phyloP scores from a whole-genome alignment of 768 basidiomycete species.

The Coprinopsis sp. region DNA sequence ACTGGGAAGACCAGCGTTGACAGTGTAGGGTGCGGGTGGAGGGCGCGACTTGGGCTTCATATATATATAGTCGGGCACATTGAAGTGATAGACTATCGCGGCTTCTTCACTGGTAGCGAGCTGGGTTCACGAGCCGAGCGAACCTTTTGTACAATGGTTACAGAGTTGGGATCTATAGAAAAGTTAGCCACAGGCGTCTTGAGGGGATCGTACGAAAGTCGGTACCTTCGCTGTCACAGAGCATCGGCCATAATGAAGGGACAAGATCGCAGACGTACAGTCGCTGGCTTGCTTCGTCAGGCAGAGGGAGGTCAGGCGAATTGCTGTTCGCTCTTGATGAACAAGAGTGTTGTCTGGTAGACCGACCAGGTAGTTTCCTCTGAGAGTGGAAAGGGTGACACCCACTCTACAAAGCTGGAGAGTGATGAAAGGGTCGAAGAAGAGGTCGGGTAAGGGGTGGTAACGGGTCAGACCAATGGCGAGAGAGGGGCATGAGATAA shows the following conservation, averaged over 20 bases:
- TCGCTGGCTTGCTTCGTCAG: slow-evolving; percentile 22
- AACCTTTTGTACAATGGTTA: slow-evolving; percentile 44
- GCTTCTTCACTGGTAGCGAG: slow-evolving; percentile 8
- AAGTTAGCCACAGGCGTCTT: background rate
- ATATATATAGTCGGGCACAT: background rate
- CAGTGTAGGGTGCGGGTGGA: background rate
- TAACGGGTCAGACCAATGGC: background rate
- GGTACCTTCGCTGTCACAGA: slow-evolving; percentile 43
- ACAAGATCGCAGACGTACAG: slow-evolving; percentile 44
- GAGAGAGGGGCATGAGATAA: slow-evolving; percentile 17
- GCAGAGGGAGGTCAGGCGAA: background rate
- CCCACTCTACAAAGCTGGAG: slow-evolving; percentile 37
- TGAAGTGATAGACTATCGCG: slow-evolving; percentile 22
- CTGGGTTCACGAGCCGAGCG: background rate
- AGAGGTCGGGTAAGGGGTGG: background rate
- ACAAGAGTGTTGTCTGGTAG: slow-evolving; percentile 38
- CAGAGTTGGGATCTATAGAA: slow-evolving; percentile 44
- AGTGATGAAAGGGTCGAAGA: slow-evolving; percentile 13
- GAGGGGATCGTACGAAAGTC: background rate
- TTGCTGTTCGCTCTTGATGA: slow-evolving; percentile 35
- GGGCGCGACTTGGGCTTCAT: background rate
- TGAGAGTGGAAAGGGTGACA: slow-evolving; percentile 40
- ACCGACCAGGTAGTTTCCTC: slow-evolving; percentile 44
- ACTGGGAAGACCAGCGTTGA: too few relatives aligned
- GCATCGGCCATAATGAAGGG: slow-evolving; percentile 45